Evolutionary conservation across 495 filamentous ascomycete species (phyloP), one percentile per base, ranked within the genome.

Genomic region (Penicillium ochrochloron): DNA sequence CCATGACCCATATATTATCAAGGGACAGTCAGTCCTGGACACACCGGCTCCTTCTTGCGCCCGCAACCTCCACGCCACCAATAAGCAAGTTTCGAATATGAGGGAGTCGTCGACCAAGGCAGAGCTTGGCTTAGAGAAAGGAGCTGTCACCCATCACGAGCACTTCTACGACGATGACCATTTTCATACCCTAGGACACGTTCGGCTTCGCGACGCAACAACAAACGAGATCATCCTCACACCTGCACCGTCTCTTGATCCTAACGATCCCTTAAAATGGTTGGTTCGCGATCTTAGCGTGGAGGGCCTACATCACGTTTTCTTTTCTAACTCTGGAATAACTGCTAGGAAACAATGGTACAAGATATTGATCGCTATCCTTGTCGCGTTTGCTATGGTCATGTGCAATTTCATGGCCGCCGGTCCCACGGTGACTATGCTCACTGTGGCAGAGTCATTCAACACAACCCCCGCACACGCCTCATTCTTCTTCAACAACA

Each of bases 361-460:
- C 67, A 81, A 81, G 52, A 77, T 79, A 50, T 84, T 82, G 64
- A 76, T 80, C 41, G 81, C 82, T 58, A 48, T 71, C 7, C 56
- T 84, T n/a, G 78, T 83, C 14, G 83, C 79, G 54, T 39, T 80
- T 2, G 82, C 82, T 39, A 83, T 86, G 75, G 76, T 83, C 60
- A 76, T 84, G 64, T 83, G 78, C 70, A 84, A 85, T 68, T 84
- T 86, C 62, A 70, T 85, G 7, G 80, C 82, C 1, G 82, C 83
- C 29, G 82, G 77, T 1, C 83, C 82, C 7, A 76, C 80, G 10
- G 76, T 84, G 27, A 82, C 78, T 52, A 81, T 85, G 31, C 74
- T 79, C 12, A 62, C 72, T 23, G 81, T 77, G 2, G 74, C 81
- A 9, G 64, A 76, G 39, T 75, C 80, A 39, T 83, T 84, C 70